Conservation (phyloP, 176 grass and related monocot genomes). For the Miscanthus lutarioriparius region DNA sequence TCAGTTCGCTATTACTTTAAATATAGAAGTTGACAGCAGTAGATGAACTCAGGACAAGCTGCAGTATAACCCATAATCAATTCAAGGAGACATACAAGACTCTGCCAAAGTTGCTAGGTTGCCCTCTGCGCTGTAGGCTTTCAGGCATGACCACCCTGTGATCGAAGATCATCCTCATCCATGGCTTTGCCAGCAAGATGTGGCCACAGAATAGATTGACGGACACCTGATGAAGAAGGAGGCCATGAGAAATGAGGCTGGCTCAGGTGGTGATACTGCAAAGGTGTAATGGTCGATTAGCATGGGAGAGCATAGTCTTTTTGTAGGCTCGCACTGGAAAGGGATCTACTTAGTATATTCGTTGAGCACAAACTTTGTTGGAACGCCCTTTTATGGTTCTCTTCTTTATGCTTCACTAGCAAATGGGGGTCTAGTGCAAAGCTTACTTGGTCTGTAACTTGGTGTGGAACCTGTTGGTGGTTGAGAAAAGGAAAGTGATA, state of each 20-base stretch:
- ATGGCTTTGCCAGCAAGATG: not conserved
- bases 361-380: slow-evolving; percentile 34
- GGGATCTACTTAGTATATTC: slow-evolving; percentile 53
- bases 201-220: not conserved
- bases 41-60: slow-evolving; percentile 16
- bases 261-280: not conserved
- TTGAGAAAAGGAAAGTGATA: slow-evolving; percentile 19
- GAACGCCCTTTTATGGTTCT: slow-evolving; percentile 15
- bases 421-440: slow-evolving; percentile 39
- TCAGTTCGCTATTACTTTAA: not conserved
- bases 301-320: slow-evolving; percentile 27
- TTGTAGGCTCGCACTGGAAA: slow-evolving; percentile 48
- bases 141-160: not conserved
- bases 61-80: not conserved
- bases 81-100: slow-evolving; percentile 25
- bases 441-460: slow-evolving; percentile 26
- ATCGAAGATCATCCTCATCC: slow-evolving; percentile 37
- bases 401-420: slow-evolving; percentile 37
- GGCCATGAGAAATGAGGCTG: slow-evolving; percentile 26
- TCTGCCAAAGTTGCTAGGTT: slow-evolving; percentile 53
- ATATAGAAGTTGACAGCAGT: slow-evolving; percentile 1
- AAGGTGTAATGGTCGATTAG: slow-evolving; percentile 11
- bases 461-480: slow-evolving; percentile 39
- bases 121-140: slow-evolving; percentile 42
- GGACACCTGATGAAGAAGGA: not conserved